Base-by-base conservation (phyloP, 2,329 filamentous ascomycete species). In the Verticillium klebahnii region DNA sequence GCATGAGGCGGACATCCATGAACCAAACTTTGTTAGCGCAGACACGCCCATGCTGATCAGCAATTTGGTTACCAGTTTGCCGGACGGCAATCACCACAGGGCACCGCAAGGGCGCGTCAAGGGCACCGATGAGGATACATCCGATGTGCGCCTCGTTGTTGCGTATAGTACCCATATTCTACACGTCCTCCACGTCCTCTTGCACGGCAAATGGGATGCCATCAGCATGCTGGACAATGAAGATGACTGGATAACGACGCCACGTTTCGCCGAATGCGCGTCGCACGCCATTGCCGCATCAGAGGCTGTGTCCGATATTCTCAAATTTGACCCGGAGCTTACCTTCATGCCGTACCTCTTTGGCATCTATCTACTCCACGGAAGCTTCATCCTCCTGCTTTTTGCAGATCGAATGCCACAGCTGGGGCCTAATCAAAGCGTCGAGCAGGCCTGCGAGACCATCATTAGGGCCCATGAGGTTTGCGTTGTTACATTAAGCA, bases 291-390 rank as follows among this genome's bases (percentile, higher is more conserved):
- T 83, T 58, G 74, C 76, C 1, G 80, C 80, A 0, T 78, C 78
- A 2, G 74, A 80, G 54, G 77, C 77, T 2, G 74, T 82, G 17
- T 77, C 75, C 15, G 71, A 75, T 9, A 82, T 83, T 59, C 70
- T 83, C 7, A 70, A 73, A 2, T 71, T 77, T n/a, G 81, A 83
- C 64, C 78, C 78, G 3, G 80, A 82, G 63, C 71, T 83, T 36
- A 78, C 76, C 0, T 83, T 82, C 59, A 82, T 82, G 78, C 79
- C 81, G 1, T 83, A 82, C 65, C 71, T 83, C 3, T 82, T 82
- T 59, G 80, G 81, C 1, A 82, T 82, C 8, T 84, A 83, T 61
- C 71, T 83, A 0, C 71, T 83, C 4, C 80, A 82, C 58, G 80
- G 80, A 0, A 82, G 79, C 64, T 81, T 82, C 57, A 78, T 82